Base-by-base conservation (phyloP, 2,329 filamentous ascomycete species). In the Falciphora oryzae region DNA sequence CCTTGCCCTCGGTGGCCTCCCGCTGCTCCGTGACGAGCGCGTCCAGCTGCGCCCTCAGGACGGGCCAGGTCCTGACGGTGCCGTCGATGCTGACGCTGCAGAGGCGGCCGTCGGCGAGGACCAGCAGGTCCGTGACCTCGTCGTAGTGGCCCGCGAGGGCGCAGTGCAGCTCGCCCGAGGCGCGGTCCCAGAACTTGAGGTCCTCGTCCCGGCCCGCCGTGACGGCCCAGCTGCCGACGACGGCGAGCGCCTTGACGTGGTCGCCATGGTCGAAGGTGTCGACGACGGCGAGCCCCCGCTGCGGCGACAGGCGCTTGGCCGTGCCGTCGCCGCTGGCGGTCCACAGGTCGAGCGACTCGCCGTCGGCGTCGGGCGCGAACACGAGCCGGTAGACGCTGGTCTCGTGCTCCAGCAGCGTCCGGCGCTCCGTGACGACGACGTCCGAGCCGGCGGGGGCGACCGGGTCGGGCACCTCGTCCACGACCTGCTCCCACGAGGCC, bases 171-270 rank as follows among this genome's bases (percentile, higher is more conserved):
- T 89, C 87, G 10, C 91, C 92, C 11, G 86, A 89, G 66, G 86
- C 73, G 60, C 84, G 78, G 74, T 97, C 90, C 94, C 94, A 99
- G 11, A 98, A 84, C 70, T 96, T 90, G 65, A 99, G 83, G 70
- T 97, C 87, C 76, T 99, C 95, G 72, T 97, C 92, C 69, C 95
- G 83, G 65, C 95, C 96, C 1, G 90, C 93, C 1, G 95, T 97
- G 57, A 96, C 77, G 16, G 95, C 86, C 88, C 91, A 94, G 27
- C 88, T 84, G 4, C 90, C 89, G 1, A 86, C 87, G 57, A 94
- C 83, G 11, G 88, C 86, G 28, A 98, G 85, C 65, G 93, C 91
- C 66, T 92, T 87, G 35, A 98, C 93, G 74, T 96, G 97, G 74
- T 96, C 93, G 1, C 93, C 92, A 74, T 99, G 95, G 64, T 82